phyloP scores from a whole-genome alignment of 805 yeast species.

The Huiozyma naganishii region DNA sequence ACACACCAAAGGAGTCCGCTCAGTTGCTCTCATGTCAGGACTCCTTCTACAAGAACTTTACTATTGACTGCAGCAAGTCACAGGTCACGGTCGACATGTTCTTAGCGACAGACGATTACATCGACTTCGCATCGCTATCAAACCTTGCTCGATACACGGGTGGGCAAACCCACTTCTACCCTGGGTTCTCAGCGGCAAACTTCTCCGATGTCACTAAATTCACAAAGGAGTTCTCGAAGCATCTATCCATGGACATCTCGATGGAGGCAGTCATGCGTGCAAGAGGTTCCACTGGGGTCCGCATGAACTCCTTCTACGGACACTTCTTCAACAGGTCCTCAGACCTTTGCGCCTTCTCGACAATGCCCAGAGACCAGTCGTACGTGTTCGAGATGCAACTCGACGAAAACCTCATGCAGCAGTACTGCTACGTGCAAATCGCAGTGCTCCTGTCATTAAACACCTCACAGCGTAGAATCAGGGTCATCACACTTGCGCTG shows the following conservation, averaged over 20 bases:
- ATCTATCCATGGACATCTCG: constrained; percentile 79
- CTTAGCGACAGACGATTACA: constrained; percentile 75
- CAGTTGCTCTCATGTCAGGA: constrained; percentile 65
- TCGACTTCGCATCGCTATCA: constrained; percentile 88
- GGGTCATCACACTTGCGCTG: constrained; percentile 80
- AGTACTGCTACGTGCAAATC: constrained; percentile 75
- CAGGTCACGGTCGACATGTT: constrained; percentile 91
- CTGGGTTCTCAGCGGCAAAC: constrained; percentile 58
- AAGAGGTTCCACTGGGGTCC: constrained; percentile 82
- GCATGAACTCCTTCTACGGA: constrained; percentile 78
- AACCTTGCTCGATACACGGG: constrained; percentile 89
- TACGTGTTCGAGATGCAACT: constrained; percentile 78
- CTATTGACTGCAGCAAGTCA: constrained; percentile 87
- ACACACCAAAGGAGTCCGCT: constrained; percentile 76
- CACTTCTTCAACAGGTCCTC: constrained; percentile 93
- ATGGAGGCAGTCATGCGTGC: constrained; percentile 95
- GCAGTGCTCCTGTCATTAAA: constrained; percentile 86
- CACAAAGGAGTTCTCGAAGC: constrained; percentile 78
- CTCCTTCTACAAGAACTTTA: constrained; percentile 84
- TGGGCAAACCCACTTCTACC: constrained; percentile 94
- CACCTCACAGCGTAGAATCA: constrained; percentile 84
- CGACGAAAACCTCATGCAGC: constrained; percentile 75
- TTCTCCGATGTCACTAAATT: constrained; percentile 37
- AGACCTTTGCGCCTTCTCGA: constrained; percentile 93
- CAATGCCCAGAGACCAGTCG: constrained; percentile 93